Evolutionary conservation across 2,329 filamentous ascomycete genomes (phyloP).

Genomic region (Colletotrichum orbiculare): DNA sequence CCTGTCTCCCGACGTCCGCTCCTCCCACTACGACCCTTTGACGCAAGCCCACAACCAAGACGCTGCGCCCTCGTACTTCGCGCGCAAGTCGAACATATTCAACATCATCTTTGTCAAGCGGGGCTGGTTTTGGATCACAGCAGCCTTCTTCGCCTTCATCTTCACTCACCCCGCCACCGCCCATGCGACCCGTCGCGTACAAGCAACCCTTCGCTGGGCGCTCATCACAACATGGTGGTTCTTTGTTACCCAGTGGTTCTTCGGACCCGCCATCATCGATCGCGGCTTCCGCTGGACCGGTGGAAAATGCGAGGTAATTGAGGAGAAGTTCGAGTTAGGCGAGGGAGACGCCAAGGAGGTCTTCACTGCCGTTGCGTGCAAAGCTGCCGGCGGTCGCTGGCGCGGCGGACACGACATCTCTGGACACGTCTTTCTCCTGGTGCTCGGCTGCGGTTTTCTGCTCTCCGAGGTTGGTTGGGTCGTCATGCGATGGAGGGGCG

Average conservation of each 20-base stretch:
- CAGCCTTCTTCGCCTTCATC: conserved; percentile 77
- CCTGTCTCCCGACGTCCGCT: conserved; percentile 78
- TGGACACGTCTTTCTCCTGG: conserved; percentile 93
- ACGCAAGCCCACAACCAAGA: conserved; percentile 72
- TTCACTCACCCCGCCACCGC: conserved; percentile 72
- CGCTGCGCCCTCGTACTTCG: conserved; percentile 85
- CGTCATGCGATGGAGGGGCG: conserved; percentile 54
- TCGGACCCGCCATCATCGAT: conserved; percentile 91
- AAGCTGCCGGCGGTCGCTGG: conserved; percentile 85
- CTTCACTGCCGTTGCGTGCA: conserved; percentile 83
- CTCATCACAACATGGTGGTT: conserved; percentile 84
- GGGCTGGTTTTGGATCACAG: conserved; percentile 91
- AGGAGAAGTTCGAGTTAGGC: conserved; percentile 58
- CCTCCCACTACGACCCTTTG: conserved; percentile 69
- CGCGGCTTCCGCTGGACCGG: conserved; percentile 90
- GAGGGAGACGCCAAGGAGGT: conserved; percentile 60
- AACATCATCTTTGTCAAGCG: conserved; percentile 95
- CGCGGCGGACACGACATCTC: conserved; percentile 95
- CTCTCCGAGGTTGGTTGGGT: conserved; percentile 81
- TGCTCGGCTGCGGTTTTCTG: conserved; percentile 84
- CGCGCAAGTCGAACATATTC: conserved; percentile 91
- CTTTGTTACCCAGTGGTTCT: conserved; percentile 94
- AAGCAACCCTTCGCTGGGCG: conserved; percentile 75
- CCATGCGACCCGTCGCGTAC: conserved; percentile 47
- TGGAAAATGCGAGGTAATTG: conserved; percentile 78